Evolutionary conservation across 2,329 filamentous ascomycete species (phyloP).

Genomic region (Ampelomyces quisqualis): DNA sequence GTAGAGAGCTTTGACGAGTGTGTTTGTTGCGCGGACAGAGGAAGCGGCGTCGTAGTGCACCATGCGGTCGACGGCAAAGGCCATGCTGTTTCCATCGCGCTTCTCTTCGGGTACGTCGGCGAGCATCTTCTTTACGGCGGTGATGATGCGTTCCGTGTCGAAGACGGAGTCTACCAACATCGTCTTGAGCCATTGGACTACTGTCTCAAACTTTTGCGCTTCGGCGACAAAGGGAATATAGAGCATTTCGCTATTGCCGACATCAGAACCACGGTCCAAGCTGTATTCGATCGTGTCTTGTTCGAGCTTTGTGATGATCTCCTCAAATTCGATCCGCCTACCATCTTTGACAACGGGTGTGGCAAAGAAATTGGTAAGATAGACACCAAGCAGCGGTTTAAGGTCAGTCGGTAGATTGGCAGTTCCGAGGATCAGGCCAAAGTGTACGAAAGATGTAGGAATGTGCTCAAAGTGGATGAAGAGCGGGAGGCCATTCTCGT

Average conservation of each 20-base stretch:
- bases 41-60: slow-evolving; percentile 78
- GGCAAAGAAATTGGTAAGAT: slow-evolving; percentile 91
- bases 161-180: slow-evolving; percentile 89
- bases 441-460: slow-evolving; percentile 85
- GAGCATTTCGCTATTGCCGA: slow-evolving; percentile 80
- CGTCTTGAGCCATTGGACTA: slow-evolving; percentile 80
- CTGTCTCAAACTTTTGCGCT: slow-evolving; percentile 78
- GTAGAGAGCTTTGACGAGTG: slow-evolving; percentile 83
- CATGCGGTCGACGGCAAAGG: slow-evolving; percentile 66
- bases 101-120: slow-evolving; percentile 92
- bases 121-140: slow-evolving; percentile 74
- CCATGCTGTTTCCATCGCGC: slow-evolving; percentile 74
- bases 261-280: slow-evolving; percentile 65
- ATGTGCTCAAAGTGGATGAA: slow-evolving; percentile 98
- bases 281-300: slow-evolving; percentile 84
- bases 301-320: slow-evolving; percentile 88
- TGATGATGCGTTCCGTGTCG: slow-evolving; percentile 65
- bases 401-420: slow-evolving; percentile 74
- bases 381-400: slow-evolving; percentile 81
- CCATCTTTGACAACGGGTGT: slow-evolving; percentile 79
- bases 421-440: slow-evolving; percentile 79
- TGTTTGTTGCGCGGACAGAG: slow-evolving; percentile 73
- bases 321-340: slow-evolving; percentile 78
- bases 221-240: slow-evolving; percentile 83
- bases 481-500: slow-evolving; percentile 65